Percentiles rank a stretch among this genome's conserved stretches.
These are phyloP conservation scores for Fraxinus angustifolia DNA, from an alignment of 305 asterid genomes.

Conservation along the genomic window DNA sequence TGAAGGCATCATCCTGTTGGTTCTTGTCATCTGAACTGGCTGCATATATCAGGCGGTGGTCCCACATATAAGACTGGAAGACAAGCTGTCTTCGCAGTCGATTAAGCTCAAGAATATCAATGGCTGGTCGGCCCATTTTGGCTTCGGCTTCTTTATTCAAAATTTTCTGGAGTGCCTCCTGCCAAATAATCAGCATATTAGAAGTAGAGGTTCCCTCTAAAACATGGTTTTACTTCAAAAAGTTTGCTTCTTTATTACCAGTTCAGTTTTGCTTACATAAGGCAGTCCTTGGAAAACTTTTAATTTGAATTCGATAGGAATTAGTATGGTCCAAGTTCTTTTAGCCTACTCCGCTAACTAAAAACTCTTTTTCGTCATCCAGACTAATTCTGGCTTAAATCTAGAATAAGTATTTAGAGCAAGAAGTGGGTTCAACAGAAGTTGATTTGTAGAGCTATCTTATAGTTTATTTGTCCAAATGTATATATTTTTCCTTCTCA, in stretches of 20 bases:
- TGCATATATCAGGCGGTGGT: constrained; percentile 67
- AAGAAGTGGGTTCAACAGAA: background rate
- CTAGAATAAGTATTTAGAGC: background rate
- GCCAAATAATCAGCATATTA: constrained; percentile 31
- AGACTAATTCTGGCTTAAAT: background rate
- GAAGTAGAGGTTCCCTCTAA: background rate
- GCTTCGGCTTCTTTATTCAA: constrained; percentile 56
- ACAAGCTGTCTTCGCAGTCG: constrained; percentile 70
- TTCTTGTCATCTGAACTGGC: constrained; percentile 45
- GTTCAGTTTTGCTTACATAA: background rate
- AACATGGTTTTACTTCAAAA: background rate
- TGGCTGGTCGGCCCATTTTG: constrained; percentile 53
- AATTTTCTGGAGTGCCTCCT: constrained; percentile 68
- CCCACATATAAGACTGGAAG: constrained; percentile 90
- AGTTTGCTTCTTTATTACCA: background rate
- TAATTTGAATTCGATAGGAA: background rate
- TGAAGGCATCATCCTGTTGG: constrained; percentile 32
- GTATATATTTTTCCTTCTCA: background rate
- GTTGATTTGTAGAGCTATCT: background rate
- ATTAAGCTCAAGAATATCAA: constrained; percentile 87
- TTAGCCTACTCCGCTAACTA: background rate
- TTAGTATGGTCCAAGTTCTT: background rate
- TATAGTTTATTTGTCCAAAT: background rate
- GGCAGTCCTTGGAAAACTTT: background rate
- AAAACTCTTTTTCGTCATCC: background rate